Percentiles rank a stretch among this genome's conserved stretches.
Conservation (phyloP, 345 rosid species). For the Streptanthus diversifolius region DNA sequence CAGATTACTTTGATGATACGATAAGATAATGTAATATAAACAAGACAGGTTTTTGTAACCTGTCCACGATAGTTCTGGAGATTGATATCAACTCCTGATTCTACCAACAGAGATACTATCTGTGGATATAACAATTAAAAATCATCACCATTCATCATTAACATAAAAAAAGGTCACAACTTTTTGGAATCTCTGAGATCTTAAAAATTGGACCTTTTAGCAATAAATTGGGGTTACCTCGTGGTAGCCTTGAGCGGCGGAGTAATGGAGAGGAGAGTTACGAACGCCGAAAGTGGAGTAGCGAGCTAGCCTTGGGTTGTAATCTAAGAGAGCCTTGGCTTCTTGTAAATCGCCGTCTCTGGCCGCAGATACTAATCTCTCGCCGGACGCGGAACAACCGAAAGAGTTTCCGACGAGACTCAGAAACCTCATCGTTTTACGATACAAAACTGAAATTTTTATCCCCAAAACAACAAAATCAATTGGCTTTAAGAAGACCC, state of each 20-base stretch:
- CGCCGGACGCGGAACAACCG: conserved; percentile 99
- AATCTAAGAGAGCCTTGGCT: conserved; percentile 89
- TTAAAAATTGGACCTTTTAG: background rate
- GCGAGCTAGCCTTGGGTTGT: conserved; percentile 85
- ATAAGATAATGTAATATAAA: background rate
- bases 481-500: background rate
- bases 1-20: background rate
- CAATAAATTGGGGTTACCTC: conserved; percentile 48
- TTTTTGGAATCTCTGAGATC: background rate
- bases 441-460: conserved; percentile 19
- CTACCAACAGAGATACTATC: conserved; percentile 91
- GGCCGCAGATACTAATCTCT: conserved; percentile 92
- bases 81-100: conserved; percentile 97
- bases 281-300: conserved; percentile 94
- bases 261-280: conserved; percentile 94
- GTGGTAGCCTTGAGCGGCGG: conserved; percentile 97
- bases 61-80: conserved; percentile 97
- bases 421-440: conserved; percentile 58
- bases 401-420: conserved; percentile 91
- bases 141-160: conserved; percentile 23
- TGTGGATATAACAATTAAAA: conserved; percentile 28
- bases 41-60: conserved; percentile 46
- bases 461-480: background rate
- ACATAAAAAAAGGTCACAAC: background rate
- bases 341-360: conserved; percentile 98